Conservation (phyloP, 441 rosid genomes). For the Manihot esculenta region DNA sequence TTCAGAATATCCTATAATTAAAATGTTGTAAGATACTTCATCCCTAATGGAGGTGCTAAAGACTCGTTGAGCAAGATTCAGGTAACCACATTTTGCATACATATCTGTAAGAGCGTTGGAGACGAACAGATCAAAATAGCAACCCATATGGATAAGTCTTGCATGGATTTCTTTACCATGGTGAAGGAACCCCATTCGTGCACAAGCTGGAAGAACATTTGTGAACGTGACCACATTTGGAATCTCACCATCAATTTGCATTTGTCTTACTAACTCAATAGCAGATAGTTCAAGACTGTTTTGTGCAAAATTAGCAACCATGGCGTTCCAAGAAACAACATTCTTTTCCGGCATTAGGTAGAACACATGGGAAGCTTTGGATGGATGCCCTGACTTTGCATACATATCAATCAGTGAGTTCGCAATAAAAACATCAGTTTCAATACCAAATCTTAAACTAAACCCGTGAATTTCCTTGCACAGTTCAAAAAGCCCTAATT, state of each 20-base stretch:
- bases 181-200: slow-evolving; percentile 37
- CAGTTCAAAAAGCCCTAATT: slow-evolving; percentile 61
- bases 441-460: slow-evolving; percentile 50
- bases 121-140: slow-evolving; percentile 39
- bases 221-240: slow-evolving; percentile 80
- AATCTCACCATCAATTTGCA: slow-evolving; percentile 52
- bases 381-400: slow-evolving; percentile 70
- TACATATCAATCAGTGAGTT: slow-evolving; percentile 90
- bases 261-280: slow-evolving; percentile 57
- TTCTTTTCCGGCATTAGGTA: slow-evolving; percentile 54
- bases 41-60: slow-evolving; percentile 42
- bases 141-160: slow-evolving; percentile 39
- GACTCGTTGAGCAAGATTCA: slow-evolving; percentile 40
- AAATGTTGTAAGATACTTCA: slow-evolving; percentile 54
- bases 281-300: slow-evolving; percentile 66
- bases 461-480: slow-evolving; percentile 80
- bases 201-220: slow-evolving; percentile 68
- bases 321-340: slow-evolving; percentile 74
- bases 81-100: slow-evolving; percentile 56
- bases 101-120: slow-evolving; percentile 59
- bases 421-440: slow-evolving; percentile 59
- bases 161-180: slow-evolving; percentile 61
- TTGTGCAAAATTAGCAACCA: slow-evolving; percentile 71
- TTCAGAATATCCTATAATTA: slow-evolving; percentile 46
- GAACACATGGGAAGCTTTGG: slow-evolving; percentile 63